Percentiles rank a stretch among this genome's conserved stretches.
phyloP scores from a whole-genome alignment of 2,329 filamentous ascomycete genomes.

The Hymenoscyphus repandus region DNA sequence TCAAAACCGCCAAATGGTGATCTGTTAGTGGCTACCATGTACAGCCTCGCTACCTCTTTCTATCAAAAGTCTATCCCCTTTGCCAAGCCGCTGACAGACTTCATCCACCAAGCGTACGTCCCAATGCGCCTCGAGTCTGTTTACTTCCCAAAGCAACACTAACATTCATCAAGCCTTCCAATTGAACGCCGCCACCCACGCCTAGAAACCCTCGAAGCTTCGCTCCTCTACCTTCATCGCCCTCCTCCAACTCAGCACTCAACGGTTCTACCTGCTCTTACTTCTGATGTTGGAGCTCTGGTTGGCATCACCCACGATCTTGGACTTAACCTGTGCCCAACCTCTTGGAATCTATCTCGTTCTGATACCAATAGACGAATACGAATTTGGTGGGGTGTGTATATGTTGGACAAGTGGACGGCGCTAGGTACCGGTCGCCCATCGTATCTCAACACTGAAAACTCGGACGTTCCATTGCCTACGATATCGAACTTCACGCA shows the following conservation, averaged over 20 bases:
- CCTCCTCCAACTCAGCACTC: constrained; percentile 12
- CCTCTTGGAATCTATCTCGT: constrained; percentile 25
- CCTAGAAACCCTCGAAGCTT: constrained; percentile 24
- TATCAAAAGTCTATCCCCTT: constrained; percentile 16
- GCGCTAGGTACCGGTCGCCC: constrained; percentile 52
- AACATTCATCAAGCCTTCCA: constrained; percentile 15
- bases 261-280: constrained; percentile 14
- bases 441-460: constrained; percentile 33
- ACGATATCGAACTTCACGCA: constrained; percentile 34
- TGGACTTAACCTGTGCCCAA: constrained; percentile 27
- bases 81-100: constrained; percentile 15
- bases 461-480: constrained; percentile 37
- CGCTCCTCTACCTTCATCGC: constrained; percentile 20
- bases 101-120: constrained; percentile 19
- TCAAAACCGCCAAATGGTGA: constrained; percentile 13
- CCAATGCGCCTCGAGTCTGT: not conserved
- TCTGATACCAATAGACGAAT: constrained; percentile 37
- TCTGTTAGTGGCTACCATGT: constrained; percentile 21
- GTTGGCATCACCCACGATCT: constrained; percentile 27
- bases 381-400: constrained; percentile 58
- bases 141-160: constrained; percentile 1
- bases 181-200: constrained; percentile 22
- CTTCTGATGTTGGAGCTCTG: constrained; percentile 13
- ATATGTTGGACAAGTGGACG: constrained; percentile 60
- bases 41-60: constrained; percentile 22